Evolutionary conservation across 768 basidiomycete species (phyloP).

Genomic region (Tricholoma bakamatsutake): DNA sequence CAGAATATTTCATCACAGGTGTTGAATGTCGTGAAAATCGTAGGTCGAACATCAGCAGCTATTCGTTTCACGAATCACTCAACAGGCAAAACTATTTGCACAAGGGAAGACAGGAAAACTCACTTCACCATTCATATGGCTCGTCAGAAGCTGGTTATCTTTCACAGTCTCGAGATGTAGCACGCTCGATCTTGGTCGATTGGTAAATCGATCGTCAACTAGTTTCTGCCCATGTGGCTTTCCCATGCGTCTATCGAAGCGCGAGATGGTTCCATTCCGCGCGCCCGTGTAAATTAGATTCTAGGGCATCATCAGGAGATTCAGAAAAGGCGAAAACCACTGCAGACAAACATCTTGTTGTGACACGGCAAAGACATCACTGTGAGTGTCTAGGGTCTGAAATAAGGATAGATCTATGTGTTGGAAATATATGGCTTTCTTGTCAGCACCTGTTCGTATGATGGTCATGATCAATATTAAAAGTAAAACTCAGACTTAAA

Average conservation of each 20-base stretch:
- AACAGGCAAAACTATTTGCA: neutral
- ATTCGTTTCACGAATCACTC: neutral
- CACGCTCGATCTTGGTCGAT: conserved; percentile 37
- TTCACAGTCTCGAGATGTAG: conserved; percentile 45
- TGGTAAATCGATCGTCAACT: conserved; percentile 30
- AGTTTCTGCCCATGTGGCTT: conserved; percentile 32
- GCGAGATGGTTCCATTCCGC: conserved; percentile 52
- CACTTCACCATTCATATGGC: conserved; percentile 58
- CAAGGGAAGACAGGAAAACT: conserved; percentile 14
- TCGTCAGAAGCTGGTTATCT: conserved; percentile 48
- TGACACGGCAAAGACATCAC: conserved; percentile 59
- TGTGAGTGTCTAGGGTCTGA: conserved; percentile 42
- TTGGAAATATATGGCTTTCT: conserved; percentile 43
- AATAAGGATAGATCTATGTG: conserved; percentile 41
- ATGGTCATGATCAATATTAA: conserved; percentile 3
- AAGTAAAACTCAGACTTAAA: neutral
- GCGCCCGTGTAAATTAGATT: conserved; percentile 48
- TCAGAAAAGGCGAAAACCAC: neutral
- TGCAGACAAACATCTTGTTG: conserved; percentile 39
- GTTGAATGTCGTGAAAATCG: conserved; percentile 40
- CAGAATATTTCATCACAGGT: conserved; percentile 44
- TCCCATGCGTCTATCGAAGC: conserved; percentile 52
- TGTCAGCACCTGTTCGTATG: conserved; percentile 40
- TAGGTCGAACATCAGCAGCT: conserved; percentile 62
- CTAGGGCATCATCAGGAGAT: conserved; percentile 23